A percentile compares a stretch with the other conserved stretches of the same genome.
Conservation (phyloP, 1,284 basidiomycete genomes). For the Earliella scabrosa region DNA sequence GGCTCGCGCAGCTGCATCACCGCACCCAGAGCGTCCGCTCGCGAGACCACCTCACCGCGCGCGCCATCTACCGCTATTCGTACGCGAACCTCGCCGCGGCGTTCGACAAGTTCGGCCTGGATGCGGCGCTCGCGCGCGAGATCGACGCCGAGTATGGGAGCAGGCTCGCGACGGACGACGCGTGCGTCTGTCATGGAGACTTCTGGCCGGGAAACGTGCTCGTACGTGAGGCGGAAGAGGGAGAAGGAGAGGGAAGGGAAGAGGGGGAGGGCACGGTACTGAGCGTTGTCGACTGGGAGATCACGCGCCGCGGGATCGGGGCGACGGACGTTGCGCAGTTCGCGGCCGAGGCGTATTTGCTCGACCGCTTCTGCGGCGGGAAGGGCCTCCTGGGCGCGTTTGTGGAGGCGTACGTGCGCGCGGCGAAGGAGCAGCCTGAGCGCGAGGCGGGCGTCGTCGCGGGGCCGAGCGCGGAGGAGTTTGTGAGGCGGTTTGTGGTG, state of each 20-base stretch:
- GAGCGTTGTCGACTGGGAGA: background rate
- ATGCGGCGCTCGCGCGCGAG: background rate
- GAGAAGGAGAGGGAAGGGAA: too few species aligned
- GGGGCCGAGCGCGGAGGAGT: background rate
- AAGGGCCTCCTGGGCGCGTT: background rate
- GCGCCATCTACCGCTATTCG: background rate
- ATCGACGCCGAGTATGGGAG: background rate
- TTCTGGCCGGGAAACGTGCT: background rate
- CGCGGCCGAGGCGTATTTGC: background rate
- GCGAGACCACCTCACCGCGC: background rate
- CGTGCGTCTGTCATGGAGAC: background rate
- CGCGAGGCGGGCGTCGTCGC: background rate
- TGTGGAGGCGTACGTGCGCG: background rate
- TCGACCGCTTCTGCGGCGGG: background rate
- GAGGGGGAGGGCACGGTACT: background rate
- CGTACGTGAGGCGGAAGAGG: background rate
- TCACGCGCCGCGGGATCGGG: background rate
- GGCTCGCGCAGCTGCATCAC: background rate
- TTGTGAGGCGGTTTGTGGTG: background rate
- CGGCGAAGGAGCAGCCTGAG: background rate
- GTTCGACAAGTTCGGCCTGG: background rate
- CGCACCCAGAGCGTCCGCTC: background rate
- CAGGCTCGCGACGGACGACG: background rate
- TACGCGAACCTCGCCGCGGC: background rate
- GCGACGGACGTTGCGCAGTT: background rate